Conservation (phyloP, 352 stramenopile genomes). For the Phytophthora pisi region DNA sequence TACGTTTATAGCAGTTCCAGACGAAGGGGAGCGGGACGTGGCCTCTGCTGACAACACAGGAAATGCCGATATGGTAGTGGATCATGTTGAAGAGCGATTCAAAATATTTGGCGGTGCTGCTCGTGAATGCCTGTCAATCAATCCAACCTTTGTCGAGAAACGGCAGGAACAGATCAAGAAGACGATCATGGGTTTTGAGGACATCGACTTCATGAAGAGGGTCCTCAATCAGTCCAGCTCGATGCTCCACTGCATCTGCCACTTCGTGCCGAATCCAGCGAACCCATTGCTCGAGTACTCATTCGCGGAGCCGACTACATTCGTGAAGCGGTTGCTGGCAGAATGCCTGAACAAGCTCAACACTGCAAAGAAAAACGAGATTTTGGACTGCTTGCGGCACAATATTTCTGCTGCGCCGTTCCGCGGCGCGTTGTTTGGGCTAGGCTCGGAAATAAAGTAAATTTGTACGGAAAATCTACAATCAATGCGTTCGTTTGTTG, state of each 20-base stretch:
- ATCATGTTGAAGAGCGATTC: background rate
- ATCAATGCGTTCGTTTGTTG: too few relatives aligned
- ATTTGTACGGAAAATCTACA: too few relatives aligned
- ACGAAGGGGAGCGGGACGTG: too few relatives aligned
- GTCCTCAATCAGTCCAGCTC: background rate
- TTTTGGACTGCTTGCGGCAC: background rate
- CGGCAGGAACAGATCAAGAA: background rate
- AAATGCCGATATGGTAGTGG: background rate
- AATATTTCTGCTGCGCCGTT: background rate
- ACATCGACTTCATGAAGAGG: background rate
- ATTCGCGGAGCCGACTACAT: background rate
- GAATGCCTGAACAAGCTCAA: background rate
- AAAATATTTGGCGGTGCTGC: background rate
- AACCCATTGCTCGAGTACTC: background rate
- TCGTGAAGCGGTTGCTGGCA: background rate
- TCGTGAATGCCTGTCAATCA: background rate
- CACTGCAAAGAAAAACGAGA: background rate
- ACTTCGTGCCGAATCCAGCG: background rate
- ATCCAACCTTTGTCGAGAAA: background rate
- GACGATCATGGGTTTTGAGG: background rate
- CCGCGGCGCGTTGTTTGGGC: background rate
- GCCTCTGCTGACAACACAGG: too few relatives aligned
- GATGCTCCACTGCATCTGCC: background rate
- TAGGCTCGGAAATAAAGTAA: too few relatives aligned
- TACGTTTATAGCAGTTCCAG: too few relatives aligned